Conservation (phyloP, 495 filamentous ascomycete species). For the Apodospora peruviana region DNA sequence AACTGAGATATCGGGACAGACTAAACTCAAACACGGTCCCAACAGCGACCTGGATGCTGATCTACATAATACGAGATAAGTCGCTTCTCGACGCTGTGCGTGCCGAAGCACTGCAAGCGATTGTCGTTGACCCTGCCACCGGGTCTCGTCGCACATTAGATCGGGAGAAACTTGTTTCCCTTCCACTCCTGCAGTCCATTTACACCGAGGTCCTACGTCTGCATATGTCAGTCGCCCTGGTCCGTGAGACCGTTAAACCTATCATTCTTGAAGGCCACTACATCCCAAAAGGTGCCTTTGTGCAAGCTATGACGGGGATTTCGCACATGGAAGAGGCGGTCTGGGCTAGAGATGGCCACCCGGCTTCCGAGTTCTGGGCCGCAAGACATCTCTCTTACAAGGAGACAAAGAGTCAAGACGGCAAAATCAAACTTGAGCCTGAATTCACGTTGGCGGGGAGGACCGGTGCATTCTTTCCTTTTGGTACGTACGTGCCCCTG, state of each 20-base stretch:
- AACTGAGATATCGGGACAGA: conserved; percentile 6
- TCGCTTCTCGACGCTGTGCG: conserved; percentile 11
- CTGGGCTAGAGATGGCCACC: conserved; percentile 24
- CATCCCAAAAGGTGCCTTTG: conserved; percentile 12
- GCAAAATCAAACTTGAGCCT: too few species aligned
- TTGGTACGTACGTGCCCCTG: background rate
- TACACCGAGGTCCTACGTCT: conserved; percentile 34
- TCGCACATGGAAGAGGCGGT: conserved; percentile 19
- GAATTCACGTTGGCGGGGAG: too few species aligned
- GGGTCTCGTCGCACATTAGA: too few species aligned
- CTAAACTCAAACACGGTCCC: conserved; percentile 26
- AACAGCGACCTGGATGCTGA: conserved; percentile 18
- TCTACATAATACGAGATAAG: conserved; percentile 18
- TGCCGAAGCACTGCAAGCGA: conserved; percentile 9
- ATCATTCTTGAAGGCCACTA: conserved; percentile 16
- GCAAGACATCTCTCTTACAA: too few species aligned
- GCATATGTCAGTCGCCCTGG: conserved; percentile 21
- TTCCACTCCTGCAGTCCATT: conserved; percentile 33
- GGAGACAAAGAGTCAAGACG: too few species aligned
- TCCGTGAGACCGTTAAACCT: conserved; percentile 13
- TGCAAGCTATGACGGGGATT: conserved; percentile 18
- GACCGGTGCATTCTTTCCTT: conserved; percentile 3
- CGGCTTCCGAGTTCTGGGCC: conserved; percentile 30
- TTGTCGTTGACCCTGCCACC: conserved; percentile 1
- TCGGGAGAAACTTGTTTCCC: too few species aligned